These are phyloP conservation scores for Eucalyptus caleyi DNA, from an alignment of 345 rosid species.

Conservation along the genomic window DNA sequence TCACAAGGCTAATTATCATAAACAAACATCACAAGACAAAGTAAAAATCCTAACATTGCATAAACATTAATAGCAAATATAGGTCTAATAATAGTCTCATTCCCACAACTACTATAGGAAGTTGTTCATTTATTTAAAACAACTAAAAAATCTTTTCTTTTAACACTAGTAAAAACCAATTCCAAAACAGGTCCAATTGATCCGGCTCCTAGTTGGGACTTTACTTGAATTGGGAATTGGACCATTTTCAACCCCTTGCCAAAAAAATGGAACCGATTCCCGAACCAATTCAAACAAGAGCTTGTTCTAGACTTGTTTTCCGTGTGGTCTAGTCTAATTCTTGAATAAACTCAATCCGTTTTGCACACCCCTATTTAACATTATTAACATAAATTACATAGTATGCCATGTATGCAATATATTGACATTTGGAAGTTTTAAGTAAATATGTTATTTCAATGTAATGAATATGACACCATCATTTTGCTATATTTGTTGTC, in stretches of 20 bases:
- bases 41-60: rapidly evolving
- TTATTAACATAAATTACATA: background rate
- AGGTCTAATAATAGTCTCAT: too few species aligned
- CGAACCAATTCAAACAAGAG: rapidly evolving
- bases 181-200: too few species aligned
- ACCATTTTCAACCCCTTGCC: rapidly evolving
- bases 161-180: too few species aligned
- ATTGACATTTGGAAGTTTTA: too few species aligned
- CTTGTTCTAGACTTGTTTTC: too few species aligned
- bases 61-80: too few species aligned
- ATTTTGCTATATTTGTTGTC: background rate
- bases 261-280: too few species aligned
- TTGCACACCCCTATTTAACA: too few species aligned
- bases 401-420: too few species aligned
- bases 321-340: rapidly evolving
- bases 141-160: rapidly evolving
- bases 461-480: background rate
- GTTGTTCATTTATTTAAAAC: rapidly evolving
- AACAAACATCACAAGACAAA: too few species aligned
- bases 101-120: rapidly evolving
- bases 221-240: too few species aligned
- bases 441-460: background rate
- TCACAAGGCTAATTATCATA: too few species aligned
- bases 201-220: rapidly evolving
- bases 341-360: rapidly evolving